Evolutionary conservation across 176 grass and related monocot genomes (phyloP), one percentile per base, ranked within the genome.

Genomic region (Raddia distichophylla): DNA sequence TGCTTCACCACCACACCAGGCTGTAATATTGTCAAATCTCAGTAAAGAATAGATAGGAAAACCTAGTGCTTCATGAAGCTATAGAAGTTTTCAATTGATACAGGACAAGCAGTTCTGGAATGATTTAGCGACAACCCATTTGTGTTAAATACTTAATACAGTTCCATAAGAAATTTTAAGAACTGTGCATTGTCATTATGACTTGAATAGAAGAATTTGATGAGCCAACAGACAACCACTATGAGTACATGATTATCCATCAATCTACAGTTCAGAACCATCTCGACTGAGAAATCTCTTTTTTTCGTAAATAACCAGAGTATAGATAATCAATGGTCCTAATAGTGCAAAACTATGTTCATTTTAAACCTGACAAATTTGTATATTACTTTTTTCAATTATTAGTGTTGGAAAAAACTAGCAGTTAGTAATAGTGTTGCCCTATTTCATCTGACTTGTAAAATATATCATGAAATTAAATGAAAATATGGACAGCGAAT

Each of bases 1-100:
- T 98, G 92, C 76, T 98, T 98, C 79, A 92, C 79, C 56, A 80
- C 60, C 66, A 77, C 77, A 79, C 92, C 95, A 69, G 90, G 90
- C 95, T 98, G 88, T 40, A 91, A n/a, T 59, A 86, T 92, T 73
- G 33, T 82, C 48, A 85, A 67, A 76, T 50, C 10, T 75, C 74
- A 84, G 82, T 5, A 64, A 69, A 16, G 20, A 20, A 19, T 74
- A 58, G 77, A 19, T 75, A 15, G 34, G 42, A 72, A 73, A 65
- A 65, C 13, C 2, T 1, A 50, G 58, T 33, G 42, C 18, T 67
- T 59, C 60, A 67, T 54, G 62, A 75, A 73, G 20, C 12, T 80
- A 67, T 18, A 0, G 12, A 75, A 51, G 37, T 64, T 83, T 7
- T 52, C 10, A 66, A 69, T 32, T 52, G n/a, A 66, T 60, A 59